Evolutionary conservation across 2,329 filamentous ascomycete species (phyloP).

Genomic region (Colletotrichum gloeosporioides): DNA sequence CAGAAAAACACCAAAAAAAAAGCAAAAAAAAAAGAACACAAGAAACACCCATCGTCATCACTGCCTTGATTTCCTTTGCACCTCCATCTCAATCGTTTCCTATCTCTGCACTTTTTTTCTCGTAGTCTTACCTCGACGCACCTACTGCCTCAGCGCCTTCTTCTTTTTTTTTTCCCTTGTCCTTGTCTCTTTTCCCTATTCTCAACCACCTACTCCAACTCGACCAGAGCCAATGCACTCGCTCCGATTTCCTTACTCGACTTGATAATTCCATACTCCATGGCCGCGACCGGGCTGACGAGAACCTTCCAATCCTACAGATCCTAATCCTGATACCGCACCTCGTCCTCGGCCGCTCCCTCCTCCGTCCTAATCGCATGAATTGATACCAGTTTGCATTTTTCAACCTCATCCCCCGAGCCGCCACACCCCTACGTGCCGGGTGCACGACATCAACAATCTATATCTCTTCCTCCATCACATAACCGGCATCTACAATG

Average conservation of each 20-base stretch:
- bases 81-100: background rate
- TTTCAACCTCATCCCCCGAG: background rate
- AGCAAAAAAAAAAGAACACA: background rate
- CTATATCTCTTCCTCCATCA: background rate
- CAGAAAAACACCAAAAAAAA: background rate
- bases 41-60: background rate
- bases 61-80: background rate
- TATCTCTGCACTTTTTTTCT: background rate
- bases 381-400: slow-evolving; percentile 23
- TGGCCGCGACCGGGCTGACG: slow-evolving; percentile 14
- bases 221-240: background rate
- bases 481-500: slow-evolving; percentile 54
- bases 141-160: background rate
- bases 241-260: background rate
- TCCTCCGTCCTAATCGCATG: slow-evolving; percentile 8
- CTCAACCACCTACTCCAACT: background rate
- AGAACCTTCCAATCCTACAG: slow-evolving; percentile 1
- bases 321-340: slow-evolving; percentile 8
- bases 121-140: background rate
- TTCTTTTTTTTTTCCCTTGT: background rate
- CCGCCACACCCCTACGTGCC: background rate
- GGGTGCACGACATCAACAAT: slow-evolving; percentile 6
- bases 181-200: background rate
- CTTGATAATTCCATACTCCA: background rate
- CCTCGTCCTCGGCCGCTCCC: background rate